Evolutionary conservation across 1,139 yeast genomes (phyloP), one percentile per base, ranked within the genome.

Genomic region (Kodamaea fungicola): DNA sequence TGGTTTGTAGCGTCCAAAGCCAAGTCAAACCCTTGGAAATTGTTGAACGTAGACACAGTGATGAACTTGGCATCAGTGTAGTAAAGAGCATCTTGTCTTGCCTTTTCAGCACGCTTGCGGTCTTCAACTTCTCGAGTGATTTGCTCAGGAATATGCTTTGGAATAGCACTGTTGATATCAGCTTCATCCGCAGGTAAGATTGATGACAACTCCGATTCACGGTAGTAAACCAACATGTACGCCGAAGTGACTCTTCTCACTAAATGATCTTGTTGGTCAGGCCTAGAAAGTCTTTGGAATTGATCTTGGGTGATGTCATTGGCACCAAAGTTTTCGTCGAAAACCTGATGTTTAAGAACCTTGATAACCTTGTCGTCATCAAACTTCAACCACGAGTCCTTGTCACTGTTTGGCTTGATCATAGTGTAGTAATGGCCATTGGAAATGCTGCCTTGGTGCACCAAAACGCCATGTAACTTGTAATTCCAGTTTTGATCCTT

Each of bases 351-450:
- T 35, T 77, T 72, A 0, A 96, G 85, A 1, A 86, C 97, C 48
- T 80, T 78, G 74, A 95, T 86, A 28, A 94, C 99, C 43, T 82
- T 78, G 52, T 92, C 98, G 58, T 92, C 99, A 58, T 92, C 98
- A 66, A 90, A 92, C 54, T 92, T 75, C 56, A 77, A 82, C 99
- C 98, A 94, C 16, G 78, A 67, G 39, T 81, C 79, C 30, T 76
- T 75, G 7, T 51, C 37, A 1, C 76, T 67, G 27, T 74, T 73
- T 2, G 98, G 97, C 56, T 83, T 89, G 39, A 94, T 81, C 78
- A 92, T 75, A 0, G 98, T 94, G 56, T 92, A 92, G 59, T 92
- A 92, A 56, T 92, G 99, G 19, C 99, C 99, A 37, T 92, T 87
- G 16, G 95, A 86, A 38, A 92, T 83, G 54, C 90, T 95, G 43